phyloP scores from a whole-genome alignment of 108 stramenopile species.

The Cyclotella kingstonii region DNA sequence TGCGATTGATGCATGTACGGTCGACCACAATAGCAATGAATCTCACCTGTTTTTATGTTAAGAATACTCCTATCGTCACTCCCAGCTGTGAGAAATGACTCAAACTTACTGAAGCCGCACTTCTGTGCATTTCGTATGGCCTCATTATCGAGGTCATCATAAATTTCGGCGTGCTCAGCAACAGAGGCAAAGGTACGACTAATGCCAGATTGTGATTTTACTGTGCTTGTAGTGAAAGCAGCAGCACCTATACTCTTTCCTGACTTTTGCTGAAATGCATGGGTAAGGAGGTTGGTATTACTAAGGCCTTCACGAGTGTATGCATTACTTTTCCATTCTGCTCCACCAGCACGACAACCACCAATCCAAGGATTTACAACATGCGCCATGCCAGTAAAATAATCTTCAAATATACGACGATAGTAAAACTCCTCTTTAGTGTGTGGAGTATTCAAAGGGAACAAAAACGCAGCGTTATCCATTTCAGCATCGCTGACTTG shows the following conservation, averaged over 20 bases:
- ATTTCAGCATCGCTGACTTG: slow-evolving; percentile 70
- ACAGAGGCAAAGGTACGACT: slow-evolving; percentile 4
- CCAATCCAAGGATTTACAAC: slow-evolving; percentile 71
- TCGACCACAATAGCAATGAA: not conserved
- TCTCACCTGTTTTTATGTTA: slow-evolving; percentile 27
- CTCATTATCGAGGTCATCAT: slow-evolving; percentile 33
- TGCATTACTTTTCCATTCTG: slow-evolving; percentile 64
- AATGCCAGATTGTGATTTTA: not conserved
- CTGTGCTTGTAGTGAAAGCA: slow-evolving; percentile 30
- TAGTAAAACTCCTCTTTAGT: slow-evolving; percentile 83
- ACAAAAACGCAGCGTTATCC: slow-evolving; percentile 52
- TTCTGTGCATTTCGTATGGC: slow-evolving; percentile 31
- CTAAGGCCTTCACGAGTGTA: slow-evolving; percentile 72
- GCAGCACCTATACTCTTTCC: not conserved
- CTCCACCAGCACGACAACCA: slow-evolving; percentile 70
- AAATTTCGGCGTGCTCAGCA: slow-evolving; percentile 2
- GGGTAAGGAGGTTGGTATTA: slow-evolving; percentile 54
- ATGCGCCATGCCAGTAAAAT: slow-evolving; percentile 63
- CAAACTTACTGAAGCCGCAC: slow-evolving; percentile 51
- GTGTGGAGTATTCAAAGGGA: slow-evolving; percentile 72
- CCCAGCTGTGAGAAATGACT: slow-evolving; percentile 55
- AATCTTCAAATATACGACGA: slow-evolving; percentile 62
- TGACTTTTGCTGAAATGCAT: slow-evolving; percentile 52
- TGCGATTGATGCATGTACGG: not conserved
- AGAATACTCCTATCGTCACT: slow-evolving; percentile 56